Evolutionary conservation across 2,329 filamentous ascomycete species (phyloP), one percentile per base, ranked within the genome.

Genomic region (Aspergillus pseudoglaucus): DNA sequence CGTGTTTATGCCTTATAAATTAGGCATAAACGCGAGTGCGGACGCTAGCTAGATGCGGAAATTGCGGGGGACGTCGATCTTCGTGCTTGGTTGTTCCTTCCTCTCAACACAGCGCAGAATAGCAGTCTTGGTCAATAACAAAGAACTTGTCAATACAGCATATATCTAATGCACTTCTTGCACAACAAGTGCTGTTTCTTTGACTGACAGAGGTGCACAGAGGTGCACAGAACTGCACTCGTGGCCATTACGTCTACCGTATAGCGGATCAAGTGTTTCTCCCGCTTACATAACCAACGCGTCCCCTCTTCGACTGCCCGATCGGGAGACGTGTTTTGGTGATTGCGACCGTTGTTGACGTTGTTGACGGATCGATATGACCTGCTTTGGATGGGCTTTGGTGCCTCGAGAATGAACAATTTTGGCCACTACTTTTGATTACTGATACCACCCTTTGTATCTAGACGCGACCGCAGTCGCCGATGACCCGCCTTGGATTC

Each of bases 301-400:
- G 22, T 43, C 45, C 46, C 47, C 43, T 25, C 44, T 44, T 45
- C 46, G 51, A 42, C 58, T 64, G 59, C 65, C 63, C 48, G 50
- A 63, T 66, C 48, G 59, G 65, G 65, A 64, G 59, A 59, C 53
- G 65, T 67, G 65, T 68, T 67, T 67, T 64, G 54, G 44, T 45
- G 15, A 18, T 12, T 15, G 17, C 17, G 37, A 20, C 10, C 5
- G 15, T 18, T 17, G 17, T 18, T 20, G 37, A 22, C 3, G 37
- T 37, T 18, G 3, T n/a, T 37, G n/a, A 15, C n/a, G 9, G 33
- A n/a, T 15, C 12, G 33, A 37, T 17, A 30, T 30, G 25, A 12
- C 25, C 10, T 30, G 9, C 25, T 30, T 30, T 30, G 25, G 25
- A 30, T 30, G 10, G 25, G 10, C 10, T 12, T 30, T 30, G 9